phyloP scores from a whole-genome alignment of 345 rosid genomes.

The Populus euphratica region DNA sequence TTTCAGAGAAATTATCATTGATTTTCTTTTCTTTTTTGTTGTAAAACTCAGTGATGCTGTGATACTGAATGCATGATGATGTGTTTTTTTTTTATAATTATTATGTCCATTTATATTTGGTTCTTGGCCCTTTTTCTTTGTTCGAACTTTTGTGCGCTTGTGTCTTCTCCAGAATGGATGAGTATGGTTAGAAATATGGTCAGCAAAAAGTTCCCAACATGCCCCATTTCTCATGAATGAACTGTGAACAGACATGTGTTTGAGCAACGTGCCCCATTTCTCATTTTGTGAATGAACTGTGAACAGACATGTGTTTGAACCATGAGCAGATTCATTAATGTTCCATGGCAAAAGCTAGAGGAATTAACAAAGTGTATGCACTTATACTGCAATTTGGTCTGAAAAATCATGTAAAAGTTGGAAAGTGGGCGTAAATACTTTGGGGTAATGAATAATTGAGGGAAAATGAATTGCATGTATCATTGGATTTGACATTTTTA shows the following conservation, averaged over 20 bases:
- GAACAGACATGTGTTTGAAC: not conserved
- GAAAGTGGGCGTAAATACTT: not conserved
- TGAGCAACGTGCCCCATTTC: not conserved
- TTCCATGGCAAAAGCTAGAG: not conserved
- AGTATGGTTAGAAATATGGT: not conserved
- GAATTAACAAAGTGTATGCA: not conserved
- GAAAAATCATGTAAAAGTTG: not conserved
- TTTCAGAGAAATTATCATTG: not conserved
- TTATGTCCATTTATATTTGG: not conserved
- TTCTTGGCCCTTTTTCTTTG: not conserved
- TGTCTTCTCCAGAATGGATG: not conserved
- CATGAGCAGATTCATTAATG: not conserved
- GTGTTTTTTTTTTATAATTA: too few relatives aligned
- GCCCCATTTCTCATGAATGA: too few relatives aligned
- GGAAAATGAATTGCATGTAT: not conserved
- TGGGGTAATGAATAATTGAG: not conserved
- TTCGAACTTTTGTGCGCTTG: not conserved
- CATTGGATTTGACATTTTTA: not conserved
- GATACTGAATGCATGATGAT: not conserved
- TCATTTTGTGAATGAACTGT: not conserved
- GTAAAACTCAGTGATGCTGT: not conserved
- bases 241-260: too few relatives aligned
- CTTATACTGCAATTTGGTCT: not conserved
- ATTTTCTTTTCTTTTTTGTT: too few relatives aligned
- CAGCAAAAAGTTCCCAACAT: not conserved